Base-by-base conservation (phyloP, 176 grass and related monocot species). In the Tillandsia leiboldiana region DNA sequence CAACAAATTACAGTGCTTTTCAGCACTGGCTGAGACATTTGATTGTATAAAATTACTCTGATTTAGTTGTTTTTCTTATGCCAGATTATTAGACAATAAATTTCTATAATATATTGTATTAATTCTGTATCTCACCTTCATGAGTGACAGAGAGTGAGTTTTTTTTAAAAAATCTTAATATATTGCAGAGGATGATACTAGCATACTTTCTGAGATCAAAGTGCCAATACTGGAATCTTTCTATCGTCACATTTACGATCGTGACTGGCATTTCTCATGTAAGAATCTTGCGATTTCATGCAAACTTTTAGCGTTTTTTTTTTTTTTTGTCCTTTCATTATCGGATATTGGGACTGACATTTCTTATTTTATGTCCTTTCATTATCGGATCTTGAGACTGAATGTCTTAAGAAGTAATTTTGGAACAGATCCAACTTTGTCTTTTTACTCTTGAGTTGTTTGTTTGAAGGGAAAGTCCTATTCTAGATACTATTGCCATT, bases 171-270 rank as follows among this genome's bases (percentile, higher is more conserved):
- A 22, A 8, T 18, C 6, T 50, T 26, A 68, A 71, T 9, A 10
- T 56, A 68, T 42, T 83, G 68, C 87, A 99, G 94, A 99, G 82
- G 94, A 99, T 52, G 94, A 99, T 78, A 99, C 94, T 20, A 90
- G 89, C 83, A 81, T 99, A 64, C 33, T 80, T 48, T 42, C 66
- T 20, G 94, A 88, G 8, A 74, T 87, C 70, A 99, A 99, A 79
- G 79, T 99, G 63, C 94, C 94, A 29, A 93, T 99, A 77, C 72
- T 99, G 33, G 71, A 75, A 66, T 76, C 83, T 13, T 97, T 97
- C 76, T 67, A 87, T 75, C 66, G 12, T 2, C 89, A 97, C 49
- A 70, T 93, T 9, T 97, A 92, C 70, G 79, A 97, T 77, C 75
- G 82, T 9, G 56, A 80, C 66, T 93, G 94, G 94, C 87, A 74